Base-by-base conservation (phyloP, 495 filamentous ascomycete genomes). In the Aspergillus coremiiformis region DNA sequence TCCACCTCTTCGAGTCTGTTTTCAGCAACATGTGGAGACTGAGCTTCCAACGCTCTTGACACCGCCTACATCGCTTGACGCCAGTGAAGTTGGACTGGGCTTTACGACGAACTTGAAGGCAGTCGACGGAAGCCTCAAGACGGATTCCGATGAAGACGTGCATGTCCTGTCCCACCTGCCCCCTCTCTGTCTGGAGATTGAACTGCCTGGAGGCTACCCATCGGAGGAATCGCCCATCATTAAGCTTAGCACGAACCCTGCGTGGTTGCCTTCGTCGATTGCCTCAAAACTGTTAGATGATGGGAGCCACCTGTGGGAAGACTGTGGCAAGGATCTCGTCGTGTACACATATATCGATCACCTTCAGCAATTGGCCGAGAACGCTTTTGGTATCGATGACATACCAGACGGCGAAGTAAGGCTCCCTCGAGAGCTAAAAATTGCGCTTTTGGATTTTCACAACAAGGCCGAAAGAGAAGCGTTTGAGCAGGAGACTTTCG, bases 311-410 rank as follows among this genome's bases (percentile, higher is more conserved):
- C 67, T 95, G 12, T 98, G 93, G 93, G 84, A 92, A 55, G 90
- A 95, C 49, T 78, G 83, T 43, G 90, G 89, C 1, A 80, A 72
- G 22, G 81, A 84, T 57, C 80, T 86, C 57, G 83, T 94, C 5
- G 78, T 95, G 14, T 98, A 81, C 65, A 79, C 82, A 0, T 95
- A 90, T 54, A 92, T 97, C 52, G 90, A 95, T 67, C 81, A 84
- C 59, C 69, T 97, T 22, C 88, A 93, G 59, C 87, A 90, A 68
- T 78, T 83, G 3, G 81, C 85, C 15, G 89, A 95, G 55, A 70
- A 76, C 6, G 83, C 80, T 0, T 96, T 96, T 63, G 85, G 78
- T n/a, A 72, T 93, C 12, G 72, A 78, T 19, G 75, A 81, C 33
- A 64, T 67, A 5, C 63, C 75, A 3, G 75, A 76, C 19, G 67